Base-by-base conservation (phyloP, 148 eudicot genomes). In the Chenopodium formosanum region DNA sequence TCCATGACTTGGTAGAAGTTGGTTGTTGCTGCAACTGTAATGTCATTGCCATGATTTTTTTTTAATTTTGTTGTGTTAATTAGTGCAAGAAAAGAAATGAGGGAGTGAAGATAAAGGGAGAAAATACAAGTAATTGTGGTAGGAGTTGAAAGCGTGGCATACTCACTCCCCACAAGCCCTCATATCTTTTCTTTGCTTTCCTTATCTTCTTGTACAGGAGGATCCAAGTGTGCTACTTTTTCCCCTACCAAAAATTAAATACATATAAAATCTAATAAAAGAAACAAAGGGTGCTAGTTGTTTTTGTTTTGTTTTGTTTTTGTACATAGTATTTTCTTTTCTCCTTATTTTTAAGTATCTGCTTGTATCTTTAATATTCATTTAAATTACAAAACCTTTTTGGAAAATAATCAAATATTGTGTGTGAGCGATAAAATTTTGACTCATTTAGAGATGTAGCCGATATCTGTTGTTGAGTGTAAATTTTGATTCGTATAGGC, bases 61-160 rank as follows among this genome's bases (percentile, higher is more conserved):
- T 16, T 40, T 47, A 4, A 34, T 4, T 34, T 34, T 34, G 37
- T 34, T 34, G 37, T 34, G 4, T 34, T 34, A 34, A 3, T 34
- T 22, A 68, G 32, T 27, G 16, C n/a, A 13, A 14, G 37, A 4
- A 47, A 27, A 23, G 68, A 70, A 78, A 60, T 23, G 46, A 34
- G 19, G 60, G 27, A 32, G 23, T 20, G 68, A 76, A 25, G 78
- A 73, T 63, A 48, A 83, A 74, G 44, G 70, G 70, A 16, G 31
- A 53, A 40, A 70, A 34, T 7, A 17, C 70, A 31, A 67, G 37
- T 64, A 78, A 70, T 75, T 80, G 74, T 62, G 40, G 62, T 72
- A 17, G 71, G 79, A 71, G 20, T 6, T 75, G 76, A 31, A 77
- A 81, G 83, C 83, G 86, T 84, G 86, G 86, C 86, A 50, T 52